Evolutionary conservation across 352 stramenopile genomes (phyloP), one percentile per base, ranked within the genome.

Genomic region (Phytophthora pisi): DNA sequence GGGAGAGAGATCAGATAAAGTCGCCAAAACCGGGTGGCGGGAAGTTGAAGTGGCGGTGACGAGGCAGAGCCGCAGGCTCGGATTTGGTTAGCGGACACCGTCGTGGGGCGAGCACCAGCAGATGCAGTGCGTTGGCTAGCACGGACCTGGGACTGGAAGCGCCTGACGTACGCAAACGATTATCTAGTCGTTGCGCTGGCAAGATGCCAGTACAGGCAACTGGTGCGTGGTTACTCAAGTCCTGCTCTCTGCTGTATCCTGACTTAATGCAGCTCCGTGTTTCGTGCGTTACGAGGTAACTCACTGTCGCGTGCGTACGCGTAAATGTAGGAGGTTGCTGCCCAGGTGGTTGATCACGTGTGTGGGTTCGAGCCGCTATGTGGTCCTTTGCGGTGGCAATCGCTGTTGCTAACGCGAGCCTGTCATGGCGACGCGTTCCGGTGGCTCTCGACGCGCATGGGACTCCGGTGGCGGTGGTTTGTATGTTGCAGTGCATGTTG

Each of bases 11-110:
- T 30, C n/a, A 15, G 40, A 31, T 36, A 53, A 43, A n/a, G 10
- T 20, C 9, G 16, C 13, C 54, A 61, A 61, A 26, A 13, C 7
- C 38, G 38, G 42, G 36, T 23, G 16, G n/a, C 8, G 36, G 42
- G 4, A 61, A 23, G 42, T 61, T 61, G 42, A 61, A 61, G 42
- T 61, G 28, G 20, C 13, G 23, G 54, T 61, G 54, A 61, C 53
- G 53, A 60, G 36, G 36, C 53, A 40, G 23, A 60, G 31, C 18
- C n/a, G 16, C 18, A 23, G 10, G 16, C 18, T 13, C 18, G 36
- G 36, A 59, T 59, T 59, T 59, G 52, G 28, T 24, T 36, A 38
- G 46, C 57, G 46, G 46, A 20, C 15, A 46, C 38, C 38, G 38
- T 46, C 38, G 38, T 7, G 6, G 6, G 6, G 38, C 38, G 5